Evolutionary conservation across 805 yeast species (phyloP).

Genomic region (Cyberlindnera veronae): DNA sequence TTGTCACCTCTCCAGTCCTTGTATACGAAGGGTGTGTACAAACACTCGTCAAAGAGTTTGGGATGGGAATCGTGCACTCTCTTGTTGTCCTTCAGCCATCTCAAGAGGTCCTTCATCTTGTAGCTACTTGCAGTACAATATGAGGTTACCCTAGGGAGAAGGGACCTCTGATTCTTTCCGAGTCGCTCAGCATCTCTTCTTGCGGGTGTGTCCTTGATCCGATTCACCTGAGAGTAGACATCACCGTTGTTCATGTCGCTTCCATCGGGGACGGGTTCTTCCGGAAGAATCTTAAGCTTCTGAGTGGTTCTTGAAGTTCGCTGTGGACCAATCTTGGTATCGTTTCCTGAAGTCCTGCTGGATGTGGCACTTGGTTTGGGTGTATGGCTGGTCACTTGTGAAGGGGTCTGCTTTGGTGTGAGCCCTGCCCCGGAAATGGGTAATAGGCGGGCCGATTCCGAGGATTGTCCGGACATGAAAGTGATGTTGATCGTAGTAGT

Average conservation of each 20-base stretch:
- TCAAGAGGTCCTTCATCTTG: slow-evolving; percentile 77
- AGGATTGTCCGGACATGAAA: slow-evolving; percentile 6
- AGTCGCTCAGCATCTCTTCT: slow-evolving; percentile 90
- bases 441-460: slow-evolving; percentile 10
- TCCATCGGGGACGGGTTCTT: slow-evolving; percentile 39
- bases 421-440: slow-evolving; percentile 1
- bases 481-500: too few relatives aligned
- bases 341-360: slow-evolving; percentile 5
- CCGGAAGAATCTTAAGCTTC: slow-evolving; percentile 68
- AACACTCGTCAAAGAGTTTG: slow-evolving; percentile 87
- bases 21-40: slow-evolving; percentile 84
- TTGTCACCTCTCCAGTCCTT: slow-evolving; percentile 70
- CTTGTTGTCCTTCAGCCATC: slow-evolving; percentile 82
- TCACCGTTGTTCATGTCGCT: slow-evolving; percentile 32
- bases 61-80: slow-evolving; percentile 76
- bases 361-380: slow-evolving; percentile 4
- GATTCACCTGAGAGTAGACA: slow-evolving; percentile 79
- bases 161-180: slow-evolving; percentile 70
- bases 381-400: background rate
- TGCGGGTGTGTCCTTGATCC: slow-evolving; percentile 84
- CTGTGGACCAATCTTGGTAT: slow-evolving; percentile 59
- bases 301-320: slow-evolving; percentile 73
- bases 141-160: slow-evolving; percentile 91
- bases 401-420: background rate
- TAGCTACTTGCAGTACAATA: slow-evolving; percentile 95